A percentile compares a stretch with the other conserved stretches of the same genome.
These are phyloP conservation scores for Pseudogymnoascus sp. DNA, from an alignment of 2,329 filamentous ascomycete genomes.

Conservation along the genomic window DNA sequence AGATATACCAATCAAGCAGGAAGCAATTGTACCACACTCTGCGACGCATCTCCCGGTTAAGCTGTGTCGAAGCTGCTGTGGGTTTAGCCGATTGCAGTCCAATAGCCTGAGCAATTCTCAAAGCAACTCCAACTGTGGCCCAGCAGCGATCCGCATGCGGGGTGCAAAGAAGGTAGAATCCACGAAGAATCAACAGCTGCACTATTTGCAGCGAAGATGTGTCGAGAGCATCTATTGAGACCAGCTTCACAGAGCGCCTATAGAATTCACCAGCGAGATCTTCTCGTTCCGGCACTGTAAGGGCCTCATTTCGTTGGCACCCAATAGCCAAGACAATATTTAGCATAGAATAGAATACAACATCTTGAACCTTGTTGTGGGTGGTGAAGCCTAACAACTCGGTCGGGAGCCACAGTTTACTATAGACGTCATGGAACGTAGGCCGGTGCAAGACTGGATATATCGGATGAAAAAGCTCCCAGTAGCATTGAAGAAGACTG, in stretches of 20 bases:
- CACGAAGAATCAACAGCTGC: slow-evolving; percentile 27
- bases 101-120: slow-evolving; percentile 26
- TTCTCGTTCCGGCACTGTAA: slow-evolving; percentile 11
- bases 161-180: slow-evolving; percentile 27
- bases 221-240: slow-evolving; percentile 26
- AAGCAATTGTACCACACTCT: slow-evolving; percentile 29
- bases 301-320: slow-evolving; percentile 20
- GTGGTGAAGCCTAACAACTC: background rate
- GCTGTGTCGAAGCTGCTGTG: slow-evolving; percentile 15
- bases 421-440: slow-evolving; percentile 14
- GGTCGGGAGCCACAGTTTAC: slow-evolving; percentile 14
- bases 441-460: slow-evolving; percentile 19
- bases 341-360: slow-evolving; percentile 21
- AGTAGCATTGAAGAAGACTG: slow-evolving; percentile 18
- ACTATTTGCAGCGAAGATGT: slow-evolving; percentile 22
- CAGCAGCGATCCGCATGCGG: slow-evolving; percentile 27
- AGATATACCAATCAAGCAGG: slow-evolving; percentile 23
- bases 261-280: slow-evolving; percentile 24
- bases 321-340: slow-evolving; percentile 29
- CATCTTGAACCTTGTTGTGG: slow-evolving; percentile 11
- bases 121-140: slow-evolving; percentile 26
- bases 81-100: slow-evolving; percentile 21
- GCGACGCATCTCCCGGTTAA: slow-evolving; percentile 25
- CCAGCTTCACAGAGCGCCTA: slow-evolving; percentile 21
- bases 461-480: slow-evolving; percentile 19